phyloP scores from a whole-genome alignment of 495 filamentous ascomycete species.

The Friedmanniomyces endolithicus region DNA sequence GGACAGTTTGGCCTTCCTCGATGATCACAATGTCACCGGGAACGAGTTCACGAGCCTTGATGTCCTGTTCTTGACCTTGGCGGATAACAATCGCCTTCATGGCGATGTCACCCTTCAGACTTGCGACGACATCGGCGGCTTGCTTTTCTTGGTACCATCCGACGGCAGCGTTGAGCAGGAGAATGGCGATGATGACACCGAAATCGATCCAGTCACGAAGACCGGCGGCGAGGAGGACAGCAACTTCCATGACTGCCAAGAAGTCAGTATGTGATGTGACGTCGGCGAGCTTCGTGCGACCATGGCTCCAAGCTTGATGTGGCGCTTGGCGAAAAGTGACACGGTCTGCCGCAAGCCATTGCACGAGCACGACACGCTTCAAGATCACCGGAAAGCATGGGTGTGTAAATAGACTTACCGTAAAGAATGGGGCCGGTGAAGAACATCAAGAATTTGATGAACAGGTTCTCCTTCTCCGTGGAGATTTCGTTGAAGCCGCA shows the following conservation, averaged over 20 bases:
- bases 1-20: conserved; percentile 65
- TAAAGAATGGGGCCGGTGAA: conserved; percentile 78
- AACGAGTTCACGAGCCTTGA: conserved; percentile 68
- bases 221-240: conserved; percentile 66
- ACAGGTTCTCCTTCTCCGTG: conserved; percentile 65
- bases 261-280: neutral
- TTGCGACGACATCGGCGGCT: conserved; percentile 71
- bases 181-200: conserved; percentile 70
- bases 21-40: conserved; percentile 70
- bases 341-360: conserved; percentile 8
- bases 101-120: conserved; percentile 72
- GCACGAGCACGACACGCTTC: conserved; percentile 15
- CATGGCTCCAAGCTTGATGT: conserved; percentile 17
- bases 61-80: conserved; percentile 57
- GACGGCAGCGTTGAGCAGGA: conserved; percentile 67
- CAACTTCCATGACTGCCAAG: conserved; percentile 66
- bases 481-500: conserved; percentile 63
- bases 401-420: conserved; percentile 40
- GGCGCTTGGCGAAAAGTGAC: conserved; percentile 14
- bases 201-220: conserved; percentile 74
- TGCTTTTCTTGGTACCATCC: conserved; percentile 85
- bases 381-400: neutral
- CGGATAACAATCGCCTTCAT: conserved; percentile 63
- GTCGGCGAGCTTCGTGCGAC: conserved; percentile 16
- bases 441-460: conserved; percentile 64